phyloP scores from a whole-genome alignment of 176 grass and related monocot species.

The Aegilops umbellulata region DNA sequence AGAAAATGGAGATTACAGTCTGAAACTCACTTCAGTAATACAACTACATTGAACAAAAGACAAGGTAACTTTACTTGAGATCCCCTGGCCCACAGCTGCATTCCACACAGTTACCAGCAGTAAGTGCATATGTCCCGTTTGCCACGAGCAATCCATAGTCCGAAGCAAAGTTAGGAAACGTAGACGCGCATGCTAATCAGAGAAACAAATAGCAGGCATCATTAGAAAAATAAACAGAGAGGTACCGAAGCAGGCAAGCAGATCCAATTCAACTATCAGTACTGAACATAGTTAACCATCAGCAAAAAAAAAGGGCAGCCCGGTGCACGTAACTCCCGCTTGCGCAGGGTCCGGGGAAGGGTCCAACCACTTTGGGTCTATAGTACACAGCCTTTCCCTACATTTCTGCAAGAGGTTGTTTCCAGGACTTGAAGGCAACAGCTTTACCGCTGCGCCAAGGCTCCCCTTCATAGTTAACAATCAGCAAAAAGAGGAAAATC shows the following conservation, averaged over 20 bases:
- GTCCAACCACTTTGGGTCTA: no score
- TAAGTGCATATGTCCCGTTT: conserved; percentile 84
- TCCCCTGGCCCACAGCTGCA: conserved; percentile 89
- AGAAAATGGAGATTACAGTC: conserved; percentile 16
- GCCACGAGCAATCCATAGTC: conserved; percentile 85
- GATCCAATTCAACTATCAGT: conserved; percentile 16
- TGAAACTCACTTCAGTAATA: not conserved
- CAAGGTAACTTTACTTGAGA: conserved; percentile 63
- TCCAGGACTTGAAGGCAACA: no score
- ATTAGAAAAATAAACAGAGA: conserved; percentile 18
- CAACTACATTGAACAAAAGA: conserved; percentile 23
- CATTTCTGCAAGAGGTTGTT: no score
- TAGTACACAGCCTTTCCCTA: no score
- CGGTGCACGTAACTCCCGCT: no score
- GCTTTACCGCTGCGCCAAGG: no score
- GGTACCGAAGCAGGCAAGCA: not conserved
- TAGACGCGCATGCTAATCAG: conserved; percentile 64
- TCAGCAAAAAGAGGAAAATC: not conserved
- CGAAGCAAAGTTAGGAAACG: conserved; percentile 59
- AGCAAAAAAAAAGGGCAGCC: not conserved
- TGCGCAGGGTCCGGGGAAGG: no score
- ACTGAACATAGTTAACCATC: not conserved
- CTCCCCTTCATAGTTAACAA: not conserved
- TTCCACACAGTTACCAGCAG: conserved; percentile 80
- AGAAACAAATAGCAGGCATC: conserved; percentile 6